Base-by-base conservation (phyloP, 305 asterid species). In the Solanum chacoense region DNA sequence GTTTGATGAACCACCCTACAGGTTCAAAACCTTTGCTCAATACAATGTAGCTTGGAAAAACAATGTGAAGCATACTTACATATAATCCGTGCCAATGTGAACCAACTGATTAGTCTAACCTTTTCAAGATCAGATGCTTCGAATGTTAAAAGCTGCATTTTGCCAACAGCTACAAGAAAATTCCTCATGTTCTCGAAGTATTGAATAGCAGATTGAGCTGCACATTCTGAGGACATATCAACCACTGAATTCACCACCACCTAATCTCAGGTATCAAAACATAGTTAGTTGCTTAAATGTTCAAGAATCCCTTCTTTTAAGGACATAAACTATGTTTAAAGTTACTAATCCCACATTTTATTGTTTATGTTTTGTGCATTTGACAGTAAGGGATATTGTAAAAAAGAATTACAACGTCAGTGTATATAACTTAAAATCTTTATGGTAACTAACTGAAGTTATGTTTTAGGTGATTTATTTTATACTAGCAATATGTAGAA, bases 81-180 rank as follows among this genome's bases (percentile, higher is more conserved):
- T 12, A 45, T 31, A 81, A 29, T 16, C 40, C 20, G 6, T 2
- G 38, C 86, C 86, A 45, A 81, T 28, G 71, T 40, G 36, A 79
- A 79, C 16, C 14, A 79, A 79, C 8, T 79, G 36, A 40, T 77
- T 4, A 65, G 12, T 88, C 91, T 29, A 85, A 96, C 99, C 97
- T 96, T 95, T 91, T 96, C 99, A n/a, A 96, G 93, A 91, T 96
- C 98, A 85, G 99, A 95, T 12, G 98, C 98, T 91, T 94, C 98
- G 71, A 95, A 96, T 1, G 98, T 95, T 63, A 96, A 93, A 31
- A 96, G 96, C 94, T 95, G 96, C 98, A 96, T 95, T 59, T 92
- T 92, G 50, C 93, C 99, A 84, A 96, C 98, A 83, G 98, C 98
- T 59, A 91, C 94, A 16, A 96, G 95, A 50, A 96, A 96, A 88